Base-by-base conservation (phyloP, 2,329 filamentous ascomycete species). In the Paraconiothyrium brasiliense region DNA sequence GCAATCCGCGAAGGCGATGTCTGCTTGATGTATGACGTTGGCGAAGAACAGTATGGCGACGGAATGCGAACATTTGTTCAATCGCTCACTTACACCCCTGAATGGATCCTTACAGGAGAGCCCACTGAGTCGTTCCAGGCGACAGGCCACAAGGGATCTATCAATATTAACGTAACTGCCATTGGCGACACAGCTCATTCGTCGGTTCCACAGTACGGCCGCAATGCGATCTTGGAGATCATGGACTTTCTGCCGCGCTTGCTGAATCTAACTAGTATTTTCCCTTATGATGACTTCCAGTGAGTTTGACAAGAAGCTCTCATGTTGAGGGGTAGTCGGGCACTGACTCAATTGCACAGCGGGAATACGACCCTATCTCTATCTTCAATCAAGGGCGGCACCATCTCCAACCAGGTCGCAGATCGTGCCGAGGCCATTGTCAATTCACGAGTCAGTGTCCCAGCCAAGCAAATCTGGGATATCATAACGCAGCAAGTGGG, bases 101-200 rank as follows among this genome's bases (percentile, higher is more conserved):
- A 55, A 55, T 55, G 52, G 52, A 55, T 55, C 22, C 22, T 55
- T 4, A 55, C 52, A 13, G 52, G 52, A 34, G 52, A 55, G 27
- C 52, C 52, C 27, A 55, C 52, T 16, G 52, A 55, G 41, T 55
- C 52, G 9, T 44, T 20, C 39, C 52, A 55, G 39, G 52, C 52
- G 24, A 55, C 52, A 2, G 52, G 52, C n/a, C 52, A 55, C 11
- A 55, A 55, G 13, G 52, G 52, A 32, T 55, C 52, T 7, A 55
- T 55, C 6, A 55, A 55, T 10, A 55, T 55, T 39, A 55, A 55
- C 30, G 52, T 55, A 1, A 55, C 52, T 7, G 52, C 52, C 8
- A n/a, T 55, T 10, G 52, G 52, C 9, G 52, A 55, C n/a, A 55
- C 52, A 10, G 52, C 52, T n/a, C 52, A 55, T 34, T 55, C 52